These are phyloP conservation scores for Galeopsis tetrahit DNA, from an alignment of 257 asterid species.

Conservation along the genomic window DNA sequence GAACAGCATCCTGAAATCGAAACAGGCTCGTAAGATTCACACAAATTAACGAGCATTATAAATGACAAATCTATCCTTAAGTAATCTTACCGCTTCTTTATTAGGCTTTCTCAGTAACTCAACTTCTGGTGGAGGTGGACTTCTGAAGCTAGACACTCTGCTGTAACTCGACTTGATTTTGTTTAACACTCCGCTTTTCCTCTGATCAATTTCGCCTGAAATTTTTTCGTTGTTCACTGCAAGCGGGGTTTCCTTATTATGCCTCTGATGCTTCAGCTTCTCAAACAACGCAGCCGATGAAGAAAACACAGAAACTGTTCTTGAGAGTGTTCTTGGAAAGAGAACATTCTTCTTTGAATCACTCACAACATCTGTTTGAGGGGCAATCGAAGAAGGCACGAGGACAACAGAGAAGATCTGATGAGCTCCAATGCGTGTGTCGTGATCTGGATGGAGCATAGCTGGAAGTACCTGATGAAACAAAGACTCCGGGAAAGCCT, in stretches of 20 bases:
- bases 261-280: constrained; percentile 66
- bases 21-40: constrained; percentile 10
- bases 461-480: constrained; percentile 96
- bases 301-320: constrained; percentile 95
- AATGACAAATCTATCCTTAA: neutral
- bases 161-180: constrained; percentile 78
- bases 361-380: constrained; percentile 47
- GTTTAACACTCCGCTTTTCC: constrained; percentile 58
- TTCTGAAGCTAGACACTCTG: constrained; percentile 61
- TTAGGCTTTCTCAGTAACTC: constrained; percentile 43
- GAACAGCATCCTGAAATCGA: constrained; percentile 67
- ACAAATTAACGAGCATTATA: neutral
- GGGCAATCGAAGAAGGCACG: constrained; percentile 90
- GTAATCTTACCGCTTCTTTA: constrained; percentile 55
- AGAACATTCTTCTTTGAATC: constrained; percentile 54
- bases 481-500: constrained; percentile 97
- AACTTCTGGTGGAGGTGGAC: constrained; percentile 48
- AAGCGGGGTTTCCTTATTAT: constrained; percentile 42
- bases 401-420: constrained; percentile 96
- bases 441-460: constrained; percentile 95
- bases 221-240: constrained; percentile 42
- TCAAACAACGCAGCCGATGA: constrained; percentile 95
- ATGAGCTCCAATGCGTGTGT: constrained; percentile 96
- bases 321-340: constrained; percentile 86
- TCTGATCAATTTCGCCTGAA: constrained; percentile 50